Evolutionary conservation across 345 rosid genomes (phyloP), one percentile per base, ranked within the genome.

Genomic region (Odontarrhena argentea): DNA sequence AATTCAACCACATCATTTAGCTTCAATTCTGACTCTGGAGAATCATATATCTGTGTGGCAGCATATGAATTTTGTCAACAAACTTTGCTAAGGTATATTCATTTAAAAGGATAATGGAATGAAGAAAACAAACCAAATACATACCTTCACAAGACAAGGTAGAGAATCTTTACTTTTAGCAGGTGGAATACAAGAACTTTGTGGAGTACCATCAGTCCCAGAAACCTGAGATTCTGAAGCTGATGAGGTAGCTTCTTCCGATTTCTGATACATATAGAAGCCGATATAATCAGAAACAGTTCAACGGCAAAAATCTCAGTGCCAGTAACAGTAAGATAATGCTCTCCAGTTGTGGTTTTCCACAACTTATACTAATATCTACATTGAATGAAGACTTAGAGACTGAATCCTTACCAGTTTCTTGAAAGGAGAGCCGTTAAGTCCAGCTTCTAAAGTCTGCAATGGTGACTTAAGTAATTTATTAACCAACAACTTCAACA

Each of bases 1-100:
- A 94, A 94, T 79, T 94, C 99, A 67, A 88, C 81, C 66, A 88
- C 86, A 35, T 94, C 97, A 48, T 94, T 94, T 67, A 91, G 85
- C 78, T 88, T 91, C 76, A 88, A 56, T 11, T 88, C 97, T 22
- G 87, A 81, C 77, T 88, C 95, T 24, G 84, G 86, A 68, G 84
- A 70, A 78, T 91, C 91, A 70, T 94, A 94, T 47, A 94, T 75
- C 97, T 94, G 85, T 50, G 60, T 12, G 13, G 59, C 7, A 30
- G 6, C 56, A 47, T 55, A 10, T 70, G 12, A 50, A 4, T 34
- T 1, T 32, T 13, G 11, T 74, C 65, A 74, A 42, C 24, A 50
- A 9, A 45, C 10, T 55, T 41, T 2, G 34, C 14, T 26, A 12
- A 10, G 8, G 28, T 8, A 18, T 42, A 44, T 4, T 26, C 53